These are phyloP conservation scores for Xerophyta viscosa DNA, from an alignment of 106 monocot genomes.

Conservation along the genomic window DNA sequence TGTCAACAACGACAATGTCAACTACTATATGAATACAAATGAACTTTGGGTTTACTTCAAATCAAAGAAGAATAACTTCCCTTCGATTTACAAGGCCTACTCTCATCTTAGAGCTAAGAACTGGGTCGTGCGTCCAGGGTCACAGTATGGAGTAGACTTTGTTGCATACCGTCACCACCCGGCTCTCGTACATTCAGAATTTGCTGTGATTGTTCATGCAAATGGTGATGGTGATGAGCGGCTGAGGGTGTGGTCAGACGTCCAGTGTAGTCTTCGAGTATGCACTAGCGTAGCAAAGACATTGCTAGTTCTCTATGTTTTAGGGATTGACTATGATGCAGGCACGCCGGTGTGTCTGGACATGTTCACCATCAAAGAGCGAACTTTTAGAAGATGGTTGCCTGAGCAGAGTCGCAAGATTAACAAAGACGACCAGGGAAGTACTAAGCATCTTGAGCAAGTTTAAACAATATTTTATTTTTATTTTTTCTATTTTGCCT, in stretches of 20 bases:
- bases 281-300: conserved; percentile 60
- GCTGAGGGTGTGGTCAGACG: conserved; percentile 47
- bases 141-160: conserved; percentile 67
- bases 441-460: too few species aligned
- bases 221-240: conserved; percentile 16
- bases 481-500: too few species aligned
- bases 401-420: conserved; percentile 21
- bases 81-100: conserved; percentile 48
- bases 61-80: conserved; percentile 19
- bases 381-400: conserved; percentile 34
- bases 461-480: too few species aligned
- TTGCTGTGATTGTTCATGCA: conserved; percentile 32
- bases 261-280: conserved; percentile 44
- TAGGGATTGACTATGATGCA: conserved; percentile 3
- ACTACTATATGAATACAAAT: background rate
- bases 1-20: background rate
- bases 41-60: conserved; percentile 48
- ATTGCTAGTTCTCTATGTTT: conserved; percentile 28
- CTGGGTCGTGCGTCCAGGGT: conserved; percentile 59
- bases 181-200: conserved; percentile 63
- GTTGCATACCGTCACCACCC: conserved; percentile 84
- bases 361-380: conserved; percentile 28
- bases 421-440: too few species aligned
- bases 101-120: conserved; percentile 65
- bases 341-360: conserved; percentile 16